phyloP scores from a whole-genome alignment of 2,329 filamentous ascomycete species.

The Cercospora zeae-maydis region DNA sequence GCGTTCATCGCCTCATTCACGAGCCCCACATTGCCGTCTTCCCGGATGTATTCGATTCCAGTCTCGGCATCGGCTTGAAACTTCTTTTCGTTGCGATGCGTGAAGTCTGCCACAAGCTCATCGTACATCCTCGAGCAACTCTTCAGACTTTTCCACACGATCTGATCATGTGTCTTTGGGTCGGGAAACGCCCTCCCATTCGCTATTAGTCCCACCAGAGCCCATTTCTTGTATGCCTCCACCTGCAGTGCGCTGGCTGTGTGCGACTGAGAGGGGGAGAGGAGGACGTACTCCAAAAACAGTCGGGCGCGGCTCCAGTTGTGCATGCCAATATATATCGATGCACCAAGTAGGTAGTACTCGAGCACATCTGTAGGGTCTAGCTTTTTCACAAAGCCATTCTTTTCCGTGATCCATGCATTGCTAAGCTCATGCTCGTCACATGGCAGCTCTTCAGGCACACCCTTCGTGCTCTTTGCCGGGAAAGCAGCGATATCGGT shows the following conservation, averaged over 20 bases:
- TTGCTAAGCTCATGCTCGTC: constrained; percentile 45
- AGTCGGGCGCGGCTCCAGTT: constrained; percentile 45
- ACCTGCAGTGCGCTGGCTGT: constrained; percentile 71
- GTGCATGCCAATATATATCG: constrained; percentile 45
- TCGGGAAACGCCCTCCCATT: constrained; percentile 58
- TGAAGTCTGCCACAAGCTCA: constrained; percentile 66
- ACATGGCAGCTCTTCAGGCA: constrained; percentile 41
- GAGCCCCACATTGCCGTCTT: constrained; percentile 67
- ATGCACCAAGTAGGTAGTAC: constrained; percentile 51
- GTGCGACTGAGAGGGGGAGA: constrained; percentile 62
- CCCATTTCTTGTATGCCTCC: constrained; percentile 89
- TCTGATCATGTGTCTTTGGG: constrained; percentile 55
- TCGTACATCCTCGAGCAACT: constrained; percentile 66
- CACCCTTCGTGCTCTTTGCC: constrained; percentile 32
- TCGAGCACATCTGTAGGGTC: constrained; percentile 53
- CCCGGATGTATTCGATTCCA: constrained; percentile 52
- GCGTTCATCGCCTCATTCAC: constrained; percentile 65
- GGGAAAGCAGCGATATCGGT: constrained; percentile 66
- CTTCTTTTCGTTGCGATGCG: constrained; percentile 53
- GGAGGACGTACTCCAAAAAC: constrained; percentile 53
- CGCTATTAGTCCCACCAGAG: constrained; percentile 70
- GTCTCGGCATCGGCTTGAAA: constrained; percentile 63
- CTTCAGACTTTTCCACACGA: constrained; percentile 56
- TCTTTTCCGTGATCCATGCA: constrained; percentile 58
- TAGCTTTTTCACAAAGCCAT: constrained; percentile 55